These are phyloP conservation scores for Waitea zeae DNA, from an alignment of 1,284 basidiomycete genomes.

Conservation along the genomic window DNA sequence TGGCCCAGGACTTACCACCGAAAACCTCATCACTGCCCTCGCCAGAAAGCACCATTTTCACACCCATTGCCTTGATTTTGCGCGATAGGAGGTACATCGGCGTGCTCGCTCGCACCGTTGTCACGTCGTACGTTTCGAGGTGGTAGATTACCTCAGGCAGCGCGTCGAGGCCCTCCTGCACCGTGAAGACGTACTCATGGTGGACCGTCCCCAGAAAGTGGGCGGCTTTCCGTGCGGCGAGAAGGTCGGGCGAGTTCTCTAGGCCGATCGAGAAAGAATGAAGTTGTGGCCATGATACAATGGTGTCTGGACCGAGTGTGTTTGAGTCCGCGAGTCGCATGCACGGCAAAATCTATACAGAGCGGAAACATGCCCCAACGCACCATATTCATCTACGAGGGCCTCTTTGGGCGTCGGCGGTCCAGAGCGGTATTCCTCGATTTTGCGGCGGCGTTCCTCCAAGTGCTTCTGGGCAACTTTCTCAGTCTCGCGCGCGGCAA, in stretches of 20 bases:
- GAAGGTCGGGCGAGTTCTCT: slow-evolving; percentile 87
- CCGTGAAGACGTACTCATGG: slow-evolving; percentile 97
- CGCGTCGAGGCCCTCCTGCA: slow-evolving; percentile 96
- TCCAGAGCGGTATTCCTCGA: slow-evolving; percentile 34
- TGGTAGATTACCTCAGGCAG: slow-evolving; percentile 98
- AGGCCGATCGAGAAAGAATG: slow-evolving; percentile 98
- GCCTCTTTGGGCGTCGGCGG: slow-evolving; percentile 33
- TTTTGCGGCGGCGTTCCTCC: slow-evolving; percentile 43
- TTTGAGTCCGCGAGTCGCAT: neutral
- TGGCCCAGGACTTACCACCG: slow-evolving; percentile 45
- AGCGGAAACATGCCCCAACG: no score
- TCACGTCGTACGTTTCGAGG: slow-evolving; percentile 98
- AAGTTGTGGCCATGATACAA: slow-evolving; percentile 89
- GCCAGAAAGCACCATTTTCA: slow-evolving; percentile 98
- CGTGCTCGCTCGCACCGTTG: slow-evolving; percentile 93
- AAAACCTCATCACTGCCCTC: slow-evolving; percentile 98
- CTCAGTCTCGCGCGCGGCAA: slow-evolving; percentile 95
- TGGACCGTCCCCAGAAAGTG: slow-evolving; percentile 90
- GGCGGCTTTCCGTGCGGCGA: slow-evolving; percentile 90
- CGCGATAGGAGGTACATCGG: slow-evolving; percentile 95
- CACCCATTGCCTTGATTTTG: slow-evolving; percentile 99
- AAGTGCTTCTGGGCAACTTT: slow-evolving; percentile 74
- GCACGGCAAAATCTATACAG: slow-evolving; percentile 8
- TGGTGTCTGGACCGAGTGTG: slow-evolving; percentile 35
- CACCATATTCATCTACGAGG: slow-evolving; percentile 36